Evolutionary conservation across 1,284 basidiomycete genomes (phyloP).

Genomic region (Marasmius fiardii): DNA sequence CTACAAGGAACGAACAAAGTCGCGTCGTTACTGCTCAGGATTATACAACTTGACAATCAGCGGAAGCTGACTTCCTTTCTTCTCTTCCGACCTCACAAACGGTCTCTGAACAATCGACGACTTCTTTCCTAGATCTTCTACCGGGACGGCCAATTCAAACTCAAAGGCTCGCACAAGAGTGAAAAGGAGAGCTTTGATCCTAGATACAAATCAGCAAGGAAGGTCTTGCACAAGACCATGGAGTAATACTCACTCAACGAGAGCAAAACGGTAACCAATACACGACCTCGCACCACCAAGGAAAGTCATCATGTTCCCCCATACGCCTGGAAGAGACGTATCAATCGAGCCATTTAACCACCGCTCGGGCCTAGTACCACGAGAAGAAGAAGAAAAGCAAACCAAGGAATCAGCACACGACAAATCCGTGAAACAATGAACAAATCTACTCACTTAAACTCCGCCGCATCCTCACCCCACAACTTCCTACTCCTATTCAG

Average conservation of each 20-base stretch:
- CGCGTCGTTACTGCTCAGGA: neutral
- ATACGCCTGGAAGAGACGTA: conserved; percentile 53
- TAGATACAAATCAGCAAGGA: neutral
- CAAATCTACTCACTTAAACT: conserved; percentile 43
- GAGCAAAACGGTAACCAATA: conserved; percentile 58
- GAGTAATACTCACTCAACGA: neutral
- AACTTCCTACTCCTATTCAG: conserved; percentile 45
- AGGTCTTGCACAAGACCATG: too few relatives aligned
- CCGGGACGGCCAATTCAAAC: neutral
- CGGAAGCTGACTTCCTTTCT: neutral
- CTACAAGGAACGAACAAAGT: too few relatives aligned
- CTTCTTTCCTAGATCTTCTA: neutral
- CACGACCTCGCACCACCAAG: conserved; percentile 57
- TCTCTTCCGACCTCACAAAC: neutral
- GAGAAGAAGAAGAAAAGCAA: too few relatives aligned
- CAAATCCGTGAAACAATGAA: neutral
- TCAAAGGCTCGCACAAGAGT: neutral
- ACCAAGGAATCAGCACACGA: neutral
- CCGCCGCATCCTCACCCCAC: conserved; percentile 54
- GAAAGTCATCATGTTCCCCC: conserved; percentile 60
- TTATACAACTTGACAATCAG: neutral
- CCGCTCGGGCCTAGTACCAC: conserved; percentile 47
- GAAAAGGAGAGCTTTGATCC: neutral
- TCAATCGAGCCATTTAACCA: conserved; percentile 49
- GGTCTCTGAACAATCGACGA: neutral